Evolutionary conservation across 176 grass and related monocot species (phyloP), one percentile per base, ranked within the genome.

Genomic region (Eragrostis curvula): DNA sequence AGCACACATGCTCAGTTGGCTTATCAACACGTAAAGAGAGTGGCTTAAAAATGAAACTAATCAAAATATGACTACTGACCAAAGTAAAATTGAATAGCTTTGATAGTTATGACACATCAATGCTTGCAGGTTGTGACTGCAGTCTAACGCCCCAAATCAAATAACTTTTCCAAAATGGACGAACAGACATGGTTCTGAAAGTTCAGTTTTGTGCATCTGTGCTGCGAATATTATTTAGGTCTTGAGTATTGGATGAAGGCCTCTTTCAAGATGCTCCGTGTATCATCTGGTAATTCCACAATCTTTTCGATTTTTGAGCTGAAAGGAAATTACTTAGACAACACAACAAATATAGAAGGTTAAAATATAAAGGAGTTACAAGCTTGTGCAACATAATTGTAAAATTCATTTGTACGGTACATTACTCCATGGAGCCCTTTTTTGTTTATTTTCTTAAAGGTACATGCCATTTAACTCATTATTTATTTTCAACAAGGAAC

Each of bases 41-140:
- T 69, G 36, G 9, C 55, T 85, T 76, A 85, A 76, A 79, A 71
- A 47, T 65, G 79, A 71, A 5, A 70, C 64, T 20, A 83, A 64
- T 4, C 17, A 63, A 85, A 70, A 73, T 79, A 43, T 84, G 57
- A 58, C 55, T 25, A 27, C 44, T 55, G 45, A 85, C 44, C 62
- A 27, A 81, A 65, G 64, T 57, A 21, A 71, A 85, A 85, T 48
- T 76, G 25, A 76, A 63, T 48, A 84, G 55, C 45, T 81, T 81
- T 56, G 71, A 74, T 84, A 91, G 92, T 73, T 27, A 85, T 92
- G 77, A 97, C 80, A 73, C 74, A 85, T 85, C 71, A 88, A 90
- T 94, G 83, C 88, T 97, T 97, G 89, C 94, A 97, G 94, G 94
- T 94, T 88, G 43, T 89, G 92, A 86, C 89, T 94, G 86, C 91